These are phyloP conservation scores for Pythium biforme DNA, from an alignment of 352 stramenopile species.

Conservation along the genomic window DNA sequence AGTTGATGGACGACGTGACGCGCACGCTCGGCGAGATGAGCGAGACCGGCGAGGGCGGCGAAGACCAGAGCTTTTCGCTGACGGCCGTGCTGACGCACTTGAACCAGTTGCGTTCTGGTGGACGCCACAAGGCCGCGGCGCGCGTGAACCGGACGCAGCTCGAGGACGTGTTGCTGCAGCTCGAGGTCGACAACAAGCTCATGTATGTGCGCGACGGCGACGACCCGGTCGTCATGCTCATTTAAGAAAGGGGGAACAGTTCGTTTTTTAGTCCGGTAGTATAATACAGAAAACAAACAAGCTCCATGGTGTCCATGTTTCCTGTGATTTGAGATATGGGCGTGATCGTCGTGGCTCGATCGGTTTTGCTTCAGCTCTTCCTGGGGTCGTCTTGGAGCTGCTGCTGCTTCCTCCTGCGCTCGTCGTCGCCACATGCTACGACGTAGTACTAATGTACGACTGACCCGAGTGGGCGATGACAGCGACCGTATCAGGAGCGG, in stretches of 20 bases:
- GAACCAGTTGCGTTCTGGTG: conserved; percentile 40
- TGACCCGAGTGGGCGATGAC: too few relatives aligned
- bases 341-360: too few relatives aligned
- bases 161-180: conserved; percentile 63
- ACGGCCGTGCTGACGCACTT: conserved; percentile 54
- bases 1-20: conserved; percentile 66
- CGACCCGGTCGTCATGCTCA: conserved; percentile 83
- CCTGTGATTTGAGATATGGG: neutral
- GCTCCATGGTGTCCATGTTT: neutral
- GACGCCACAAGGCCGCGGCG: conserved; percentile 15
- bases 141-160: conserved; percentile 52
- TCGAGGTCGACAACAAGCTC: conserved; percentile 89
- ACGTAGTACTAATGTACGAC: too few relatives aligned
- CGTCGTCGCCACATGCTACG: too few relatives aligned
- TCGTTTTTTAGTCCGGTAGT: conserved; percentile 15
- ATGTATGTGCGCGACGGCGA: conserved; percentile 87
- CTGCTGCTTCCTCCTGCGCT: too few relatives aligned
- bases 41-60: conserved; percentile 36
- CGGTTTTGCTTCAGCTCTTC: too few relatives aligned
- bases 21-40: conserved; percentile 58
- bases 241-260: conserved; percentile 54
- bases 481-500: too few relatives aligned
- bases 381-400: too few relatives aligned
- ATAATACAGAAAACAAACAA: conserved; percentile 20
- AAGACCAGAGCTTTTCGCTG: conserved; percentile 65